Base-by-base conservation (phyloP, 345 rosid genomes). In the Eutrema japonicum region DNA sequence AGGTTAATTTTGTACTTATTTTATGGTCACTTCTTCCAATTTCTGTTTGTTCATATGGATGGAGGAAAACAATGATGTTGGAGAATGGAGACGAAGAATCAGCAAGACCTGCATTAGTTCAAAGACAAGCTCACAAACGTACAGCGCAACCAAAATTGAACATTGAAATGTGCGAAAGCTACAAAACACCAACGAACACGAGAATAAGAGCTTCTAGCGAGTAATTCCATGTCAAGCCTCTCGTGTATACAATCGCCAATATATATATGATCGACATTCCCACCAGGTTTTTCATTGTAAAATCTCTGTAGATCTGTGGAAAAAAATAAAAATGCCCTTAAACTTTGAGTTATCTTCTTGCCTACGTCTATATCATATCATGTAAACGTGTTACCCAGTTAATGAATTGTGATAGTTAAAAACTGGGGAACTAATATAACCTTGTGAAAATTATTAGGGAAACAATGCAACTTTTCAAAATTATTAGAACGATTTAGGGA, bases 231-330 rank as follows among this genome's bases (percentile, higher is more conserved):
- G 74, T 45, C 56, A 75, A 68, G 13, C 64, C 79, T 43, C 64
- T 55, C 14, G 58, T 16, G 58, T 75, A 75, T 6, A 75, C 43
- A 46, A 68, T 64, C 6, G 52, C 79, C 70, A 75, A 68, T 52
- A 68, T 22, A 22, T 22, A 22, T 22, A 22, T 62, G 57, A 76
- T 37, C 22, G 75, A 76, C n/a, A 76, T 62, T 16, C 70, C 74
- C 74, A 68, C 53, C 48, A 77, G 46, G 47, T 65, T 77, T 40
- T 77, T 71, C 72, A 77, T 64, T 27, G 76, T 65, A 33, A 71
- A 40, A 57, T 71, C 62, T 47, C 41, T 33, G 41, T 76, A 70
- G 1, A 76, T 76, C 79, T 76, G 76, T 36, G 33, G 16, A 64
- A 62, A 13, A 50, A 18, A 53, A 68, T 10, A 54, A 30, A 22